These are phyloP conservation scores for Gamsiella multidivaricata DNA, from an alignment of 192 early-diverging fungal genomes.

Conservation along the genomic window DNA sequence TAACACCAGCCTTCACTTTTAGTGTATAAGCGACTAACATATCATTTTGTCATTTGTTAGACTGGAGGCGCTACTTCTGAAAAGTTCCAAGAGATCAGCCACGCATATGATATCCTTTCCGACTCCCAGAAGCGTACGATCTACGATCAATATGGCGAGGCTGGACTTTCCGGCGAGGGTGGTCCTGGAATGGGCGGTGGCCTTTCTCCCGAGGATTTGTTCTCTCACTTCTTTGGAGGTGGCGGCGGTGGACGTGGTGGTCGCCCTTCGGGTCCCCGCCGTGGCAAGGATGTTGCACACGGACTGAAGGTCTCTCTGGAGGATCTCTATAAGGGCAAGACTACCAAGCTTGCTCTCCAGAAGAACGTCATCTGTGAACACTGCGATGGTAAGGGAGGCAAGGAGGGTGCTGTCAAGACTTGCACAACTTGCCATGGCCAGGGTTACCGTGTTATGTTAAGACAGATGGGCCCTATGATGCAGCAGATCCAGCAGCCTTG, in stretches of 20 bases:
- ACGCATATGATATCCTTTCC: conserved; percentile 96
- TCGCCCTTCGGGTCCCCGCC: conserved; percentile 83
- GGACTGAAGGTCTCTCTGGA: conserved; percentile 86
- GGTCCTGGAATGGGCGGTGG: conserved; percentile 71
- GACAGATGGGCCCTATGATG: conserved; percentile 99
- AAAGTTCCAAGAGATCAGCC: conserved; percentile 98
- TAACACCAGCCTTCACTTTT: neutral
- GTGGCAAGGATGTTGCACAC: conserved; percentile 96
- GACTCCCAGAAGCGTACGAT: conserved; percentile 89
- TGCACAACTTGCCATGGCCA: conserved; percentile 90
- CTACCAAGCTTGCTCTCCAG: conserved; percentile 93
- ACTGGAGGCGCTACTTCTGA: conserved; percentile 71
- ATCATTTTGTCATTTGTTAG: conserved; percentile 8
- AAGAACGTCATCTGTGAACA: conserved; percentile 91
- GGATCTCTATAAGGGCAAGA: conserved; percentile 91
- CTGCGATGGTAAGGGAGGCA: conserved; percentile 97
- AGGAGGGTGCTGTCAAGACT: conserved; percentile 89
- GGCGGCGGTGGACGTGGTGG: conserved; percentile 82
- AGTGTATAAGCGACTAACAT: neutral
- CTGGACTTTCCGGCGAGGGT: conserved; percentile 85
- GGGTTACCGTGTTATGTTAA: conserved; percentile 89
- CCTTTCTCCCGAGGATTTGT: conserved; percentile 93
- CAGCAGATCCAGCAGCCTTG: conserved; percentile 99
- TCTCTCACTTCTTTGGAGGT: conserved; percentile 95
- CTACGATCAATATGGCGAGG: conserved; percentile 97